Conservation (phyloP, 257 asterid genomes). For the Paraleonurus japonicus region DNA sequence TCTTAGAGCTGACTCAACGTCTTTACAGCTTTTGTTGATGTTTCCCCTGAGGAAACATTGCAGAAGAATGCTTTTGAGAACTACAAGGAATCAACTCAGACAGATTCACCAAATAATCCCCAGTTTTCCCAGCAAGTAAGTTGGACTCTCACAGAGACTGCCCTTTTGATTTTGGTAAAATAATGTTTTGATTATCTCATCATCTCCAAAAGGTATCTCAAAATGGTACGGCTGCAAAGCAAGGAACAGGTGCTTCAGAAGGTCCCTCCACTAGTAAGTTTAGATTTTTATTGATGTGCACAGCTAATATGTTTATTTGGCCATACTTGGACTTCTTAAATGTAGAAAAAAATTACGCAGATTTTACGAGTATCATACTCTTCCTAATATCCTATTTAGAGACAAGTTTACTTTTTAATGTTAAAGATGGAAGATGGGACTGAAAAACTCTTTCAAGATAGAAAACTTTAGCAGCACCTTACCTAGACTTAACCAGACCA, state of each 20-base stretch:
- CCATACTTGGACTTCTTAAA: neutral
- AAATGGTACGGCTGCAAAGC: conserved; percentile 68
- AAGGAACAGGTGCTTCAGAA: conserved; percentile 48
- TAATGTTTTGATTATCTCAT: conserved; percentile 17
- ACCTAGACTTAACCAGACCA: no score
- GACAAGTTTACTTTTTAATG: neutral
- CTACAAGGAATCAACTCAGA: conserved; percentile 55
- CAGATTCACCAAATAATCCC: conserved; percentile 38
- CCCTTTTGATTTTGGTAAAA: conserved; percentile 4
- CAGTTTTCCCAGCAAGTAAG: conserved; percentile 47
- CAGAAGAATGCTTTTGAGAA: conserved; percentile 73
- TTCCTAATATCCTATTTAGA: neutral
- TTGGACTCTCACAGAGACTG: conserved; percentile 24
- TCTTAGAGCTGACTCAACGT: conserved; percentile 20
- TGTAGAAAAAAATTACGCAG: neutral
- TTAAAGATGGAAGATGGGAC: no score
- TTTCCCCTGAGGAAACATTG: conserved; percentile 84
- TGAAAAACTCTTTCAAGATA: neutral
- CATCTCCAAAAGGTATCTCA: conserved; percentile 56
- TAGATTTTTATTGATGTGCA: conserved; percentile 1
- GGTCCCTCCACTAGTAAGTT: conserved; percentile 55
- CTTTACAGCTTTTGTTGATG: conserved; percentile 85
- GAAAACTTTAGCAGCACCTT: neutral
- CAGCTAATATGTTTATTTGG: conserved; percentile 6
- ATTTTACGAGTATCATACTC: conserved; percentile 7